phyloP scores from a whole-genome alignment of 345 rosid genomes.

The Populus pruinosa region DNA sequence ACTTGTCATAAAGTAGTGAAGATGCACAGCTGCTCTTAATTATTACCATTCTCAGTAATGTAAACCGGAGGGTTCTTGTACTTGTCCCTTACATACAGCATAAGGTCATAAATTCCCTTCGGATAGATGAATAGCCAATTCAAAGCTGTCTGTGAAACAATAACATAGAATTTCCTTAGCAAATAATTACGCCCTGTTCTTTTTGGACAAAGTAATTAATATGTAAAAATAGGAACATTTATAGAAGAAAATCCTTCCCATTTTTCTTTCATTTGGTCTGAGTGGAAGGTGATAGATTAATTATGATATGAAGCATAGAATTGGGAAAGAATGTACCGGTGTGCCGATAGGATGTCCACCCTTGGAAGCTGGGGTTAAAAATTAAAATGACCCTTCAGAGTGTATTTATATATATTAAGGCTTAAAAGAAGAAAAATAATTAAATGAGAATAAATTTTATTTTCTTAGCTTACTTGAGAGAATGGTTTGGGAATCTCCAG shows the following conservation, averaged over 20 bases:
- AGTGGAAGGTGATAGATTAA: too few species aligned
- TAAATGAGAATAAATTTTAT: neutral
- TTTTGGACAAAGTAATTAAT: neutral
- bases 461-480: neutral
- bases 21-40: neutral
- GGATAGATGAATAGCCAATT: conserved; percentile 39
- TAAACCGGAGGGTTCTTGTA: conserved; percentile 32
- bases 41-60: conserved; percentile 49
- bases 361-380: conserved; percentile 24
- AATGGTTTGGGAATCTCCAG: conserved; percentile 24
- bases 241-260: too few species aligned
- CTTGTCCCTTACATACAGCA: conserved; percentile 20
- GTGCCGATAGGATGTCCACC: conserved; percentile 37
- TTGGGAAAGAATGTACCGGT: conserved; percentile 16
- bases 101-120: conserved; percentile 26
- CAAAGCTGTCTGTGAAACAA: conserved; percentile 25
- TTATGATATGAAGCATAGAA: neutral
- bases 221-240: too few species aligned
- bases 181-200: too few species aligned
- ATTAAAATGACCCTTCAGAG: neutral
- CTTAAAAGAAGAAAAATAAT: too few species aligned
- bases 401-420: too few species aligned
- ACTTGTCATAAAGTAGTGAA: neutral
- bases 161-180: neutral
- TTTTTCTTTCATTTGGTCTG: neutral